Percentiles rank a stretch among this genome's conserved stretches.
phyloP scores from a whole-genome alignment of 2,329 filamentous ascomycete genomes.

The Claviceps africana region DNA sequence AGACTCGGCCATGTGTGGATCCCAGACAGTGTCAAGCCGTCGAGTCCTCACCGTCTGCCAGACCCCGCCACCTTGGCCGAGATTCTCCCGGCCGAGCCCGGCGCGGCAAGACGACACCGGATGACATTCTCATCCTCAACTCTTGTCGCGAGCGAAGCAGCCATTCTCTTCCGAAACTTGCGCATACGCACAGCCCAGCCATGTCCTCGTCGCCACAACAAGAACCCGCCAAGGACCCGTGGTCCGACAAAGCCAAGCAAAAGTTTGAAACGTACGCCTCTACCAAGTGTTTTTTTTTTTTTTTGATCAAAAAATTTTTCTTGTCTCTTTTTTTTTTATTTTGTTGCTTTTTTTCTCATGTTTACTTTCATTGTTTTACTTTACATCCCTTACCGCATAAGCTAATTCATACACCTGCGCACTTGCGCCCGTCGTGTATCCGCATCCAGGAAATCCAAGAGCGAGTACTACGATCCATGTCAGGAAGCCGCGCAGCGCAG shows the following conservation, averaged over 20 bases:
- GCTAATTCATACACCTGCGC: not conserved
- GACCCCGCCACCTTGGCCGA: slow-evolving; percentile 5
- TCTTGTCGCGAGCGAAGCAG: not conserved
- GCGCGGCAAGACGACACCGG: not conserved
- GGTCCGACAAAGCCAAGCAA: slow-evolving; percentile 43
- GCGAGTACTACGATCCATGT: slow-evolving; percentile 89
- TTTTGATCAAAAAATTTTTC: too few relatives aligned
- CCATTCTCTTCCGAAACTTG: too few relatives aligned
- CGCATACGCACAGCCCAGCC: not conserved
- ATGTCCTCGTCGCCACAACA: slow-evolving; percentile 2
- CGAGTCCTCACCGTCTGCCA: too few relatives aligned
- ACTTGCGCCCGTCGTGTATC: not conserved
- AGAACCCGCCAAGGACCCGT: slow-evolving; percentile 25
- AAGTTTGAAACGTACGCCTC: slow-evolving; percentile 49
- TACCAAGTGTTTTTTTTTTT: not conserved
- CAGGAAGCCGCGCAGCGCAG: slow-evolving; percentile 80
- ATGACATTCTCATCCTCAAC: not conserved
- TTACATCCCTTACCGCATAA: not conserved
- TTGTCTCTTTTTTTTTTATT: too few relatives aligned
- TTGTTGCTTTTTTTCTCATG: too few relatives aligned
- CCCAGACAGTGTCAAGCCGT: not conserved
- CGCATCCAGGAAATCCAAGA: slow-evolving; percentile 58
- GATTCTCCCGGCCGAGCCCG: slow-evolving; percentile 6
- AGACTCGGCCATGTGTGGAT: too few relatives aligned
- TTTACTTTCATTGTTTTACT: too few relatives aligned